Conservation (phyloP, 169 alveolate genomes). For the Eimeria maxima region DNA sequence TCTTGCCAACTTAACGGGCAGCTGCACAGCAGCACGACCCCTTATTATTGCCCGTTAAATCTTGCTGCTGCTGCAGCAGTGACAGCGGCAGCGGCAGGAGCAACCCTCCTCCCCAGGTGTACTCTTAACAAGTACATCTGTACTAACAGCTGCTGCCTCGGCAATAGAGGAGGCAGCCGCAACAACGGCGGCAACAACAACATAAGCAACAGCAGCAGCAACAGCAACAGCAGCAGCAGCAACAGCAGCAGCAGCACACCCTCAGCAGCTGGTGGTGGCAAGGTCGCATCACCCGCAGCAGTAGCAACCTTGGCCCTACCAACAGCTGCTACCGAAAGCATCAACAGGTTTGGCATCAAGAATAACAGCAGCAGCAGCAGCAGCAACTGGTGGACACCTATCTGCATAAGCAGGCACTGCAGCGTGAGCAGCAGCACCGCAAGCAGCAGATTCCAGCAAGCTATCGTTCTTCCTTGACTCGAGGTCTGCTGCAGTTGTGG, state of each 20-base stretch:
- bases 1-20: background rate
- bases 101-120: background rate
- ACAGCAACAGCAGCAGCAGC: constrained; percentile 32
- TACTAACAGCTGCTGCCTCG: background rate
- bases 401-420: background rate
- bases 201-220: constrained; percentile 13
- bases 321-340: background rate
- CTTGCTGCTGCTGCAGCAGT: constrained; percentile 10
- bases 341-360: constrained; percentile 19
- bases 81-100: constrained; percentile 5
- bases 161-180: constrained; percentile 14
- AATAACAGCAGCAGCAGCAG: constrained; percentile 10
- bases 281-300: constrained; percentile 23
- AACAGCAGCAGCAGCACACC: background rate
- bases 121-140: background rate
- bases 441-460: background rate
- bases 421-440: background rate
- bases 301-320: background rate
- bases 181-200: background rate
- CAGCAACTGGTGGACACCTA: background rate
- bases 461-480: background rate
- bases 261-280: background rate
- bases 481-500: background rate
- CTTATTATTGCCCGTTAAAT: background rate
- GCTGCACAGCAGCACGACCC: background rate